Evolutionary conservation across 2,329 filamentous ascomycete genomes (phyloP), one percentile per base, ranked within the genome.

Genomic region (Botryotinia globosa): DNA sequence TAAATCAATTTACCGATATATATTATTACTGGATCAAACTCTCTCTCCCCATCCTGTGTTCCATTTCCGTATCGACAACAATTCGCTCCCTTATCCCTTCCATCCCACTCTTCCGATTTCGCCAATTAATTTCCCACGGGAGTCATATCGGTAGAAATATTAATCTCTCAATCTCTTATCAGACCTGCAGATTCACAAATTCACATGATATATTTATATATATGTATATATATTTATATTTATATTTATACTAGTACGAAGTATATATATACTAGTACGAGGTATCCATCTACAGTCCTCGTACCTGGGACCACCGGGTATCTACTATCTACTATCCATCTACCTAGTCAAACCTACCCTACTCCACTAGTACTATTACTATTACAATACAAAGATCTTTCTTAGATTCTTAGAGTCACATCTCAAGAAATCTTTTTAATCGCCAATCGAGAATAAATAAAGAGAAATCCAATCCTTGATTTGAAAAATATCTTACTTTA

Each of bases 51-150:
- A 44, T 66, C 48, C n/a, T 66, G 63, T 66, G 32, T 54, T 7
- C 48, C 32, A 16, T 39, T 12, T 66, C 32, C 44, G 12, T 34
- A 45, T 34, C 51, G 48, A 37, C 54, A 48, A 32, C 44, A 54
- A 29, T 48, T 58, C 42, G 42, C 32, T 12, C 44, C 12, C n/a
- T 18, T 56, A 56, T 54, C 45, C 45, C 48, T 25, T n/a, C 25
- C 44, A 66, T 65, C 59, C 64, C 51, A 54, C 58, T 45, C 58
- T 73, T 73, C 48, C 69, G 69, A 45, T 48, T 25, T 66, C 69
- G 69, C 61, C 61, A 32, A 18, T 48, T 54, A n/a, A 66, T 66
- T 56, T 45, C 14, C 44, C 39, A 22, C 34, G 44, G 45, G 58
- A 64, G 44, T 51, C 44, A 66, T 39, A 66, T 34, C 63, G 63